Percentiles rank a stretch among this genome's conserved stretches.
Evolutionary conservation across 2,329 filamentous ascomycete genomes (phyloP).

Genomic region (Ceratocystis eucalypticola): DNA sequence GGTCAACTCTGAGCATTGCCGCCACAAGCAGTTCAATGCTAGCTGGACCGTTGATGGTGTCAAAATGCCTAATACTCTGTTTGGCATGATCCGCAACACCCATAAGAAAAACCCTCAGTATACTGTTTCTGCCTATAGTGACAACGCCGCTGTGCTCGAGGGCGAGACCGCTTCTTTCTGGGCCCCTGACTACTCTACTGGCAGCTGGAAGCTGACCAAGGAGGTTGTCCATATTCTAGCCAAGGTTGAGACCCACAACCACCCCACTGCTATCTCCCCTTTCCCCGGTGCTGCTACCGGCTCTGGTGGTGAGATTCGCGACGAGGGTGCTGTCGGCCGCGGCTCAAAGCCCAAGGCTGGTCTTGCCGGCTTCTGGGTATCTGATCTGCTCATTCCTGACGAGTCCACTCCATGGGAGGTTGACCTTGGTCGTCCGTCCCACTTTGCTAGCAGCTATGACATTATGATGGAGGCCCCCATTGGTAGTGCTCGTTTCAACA

Average conservation of each 20-base stretch:
- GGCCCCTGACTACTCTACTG: slow-evolving; percentile 75
- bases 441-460: slow-evolving; percentile 86
- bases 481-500: slow-evolving; percentile 90
- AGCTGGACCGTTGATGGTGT: slow-evolving; percentile 88
- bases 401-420: slow-evolving; percentile 77
- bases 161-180: slow-evolving; percentile 43
- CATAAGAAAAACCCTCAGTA: slow-evolving; percentile 68
- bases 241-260: slow-evolving; percentile 97
- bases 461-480: slow-evolving; percentile 98
- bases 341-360: slow-evolving; percentile 90
- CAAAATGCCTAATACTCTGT: slow-evolving; percentile 65
- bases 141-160: slow-evolving; percentile 80
- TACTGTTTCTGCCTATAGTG: slow-evolving; percentile 92
- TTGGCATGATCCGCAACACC: slow-evolving; percentile 93
- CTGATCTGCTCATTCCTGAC: slow-evolving; percentile 79
- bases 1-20: slow-evolving; percentile 92
- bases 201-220: slow-evolving; percentile 75
- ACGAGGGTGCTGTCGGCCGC: slow-evolving; percentile 85
- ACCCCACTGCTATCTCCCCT: slow-evolving; percentile 88
- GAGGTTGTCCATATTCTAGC: slow-evolving; percentile 77
- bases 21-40: slow-evolving; percentile 87
- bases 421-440: slow-evolving; percentile 75
- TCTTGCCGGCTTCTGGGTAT: slow-evolving; percentile 85
- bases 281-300: slow-evolving; percentile 89
- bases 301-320: slow-evolving; percentile 87